Base-by-base conservation (phyloP, 73 alveolate species). In the Strombidium stylifer region DNA sequence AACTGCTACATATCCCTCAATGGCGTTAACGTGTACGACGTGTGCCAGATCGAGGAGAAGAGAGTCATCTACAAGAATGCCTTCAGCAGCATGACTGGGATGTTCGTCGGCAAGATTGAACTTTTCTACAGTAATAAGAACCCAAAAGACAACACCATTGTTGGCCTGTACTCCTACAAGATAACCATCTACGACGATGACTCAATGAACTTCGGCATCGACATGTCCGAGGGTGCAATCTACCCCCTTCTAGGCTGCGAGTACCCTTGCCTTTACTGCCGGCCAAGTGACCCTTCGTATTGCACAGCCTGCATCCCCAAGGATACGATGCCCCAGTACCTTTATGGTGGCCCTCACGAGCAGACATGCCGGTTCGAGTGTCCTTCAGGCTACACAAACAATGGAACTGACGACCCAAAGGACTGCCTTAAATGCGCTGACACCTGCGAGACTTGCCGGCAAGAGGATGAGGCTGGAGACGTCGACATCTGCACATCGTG, bases 211-310 rank as follows among this genome's bases (percentile, higher is more conserved):
- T 67, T 49, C 25, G 49, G 48, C 32, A 50, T 67, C 25, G 59
- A 67, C 40, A 20, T 49, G 59, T 26, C 37, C 1, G 53, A 34
- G 19, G 19, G 28, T 32, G 75, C 69, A 26, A 23, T 71, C 16
- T 19, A 30, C 23, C 84, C 84, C 1, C 26, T 67, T 0, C 57
- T 71, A 1, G 55, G 25, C 7, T 71, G 84, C 42, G 57, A 71
- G 32, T 71, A 71, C 34, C 84, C 84, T 1, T 71, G 84, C 48
- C 39, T 40, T 4, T 44, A 40, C 30, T 71, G 84, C 36, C 42
- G 39, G 3, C 39, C 32, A 7, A 25, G 42, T 21, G 42, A 44
- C 19, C 44, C 49, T 19, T 51, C 31, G 25, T 76, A 55, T 45
- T 37, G 75, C 26, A 64, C 88, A 10, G 75, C 68, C 24, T 76